These are phyloP conservation scores for Gymnopus androsaceus DNA, from an alignment of 1,284 basidiomycete genomes.

Conservation along the genomic window DNA sequence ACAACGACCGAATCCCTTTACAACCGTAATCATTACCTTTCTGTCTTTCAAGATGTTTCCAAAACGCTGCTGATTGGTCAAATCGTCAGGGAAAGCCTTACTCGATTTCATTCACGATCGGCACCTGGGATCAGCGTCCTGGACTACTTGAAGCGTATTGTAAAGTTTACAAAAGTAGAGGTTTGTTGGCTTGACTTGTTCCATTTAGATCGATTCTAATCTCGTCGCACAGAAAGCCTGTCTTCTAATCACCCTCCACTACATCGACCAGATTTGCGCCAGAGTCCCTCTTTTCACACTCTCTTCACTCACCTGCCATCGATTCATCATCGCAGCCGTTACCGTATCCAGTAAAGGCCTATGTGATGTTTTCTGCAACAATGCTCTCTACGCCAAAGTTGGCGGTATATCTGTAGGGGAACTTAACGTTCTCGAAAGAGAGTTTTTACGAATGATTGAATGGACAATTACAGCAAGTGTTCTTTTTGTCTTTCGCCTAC, in stretches of 20 bases:
- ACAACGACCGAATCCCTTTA: conserved; percentile 92
- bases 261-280: conserved; percentile 92
- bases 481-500: conserved; percentile 26
- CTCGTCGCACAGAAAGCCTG: conserved; percentile 85
- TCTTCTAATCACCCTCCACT: conserved; percentile 86
- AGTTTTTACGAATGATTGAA: conserved; percentile 87
- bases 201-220: conserved; percentile 7
- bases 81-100: conserved; percentile 70
- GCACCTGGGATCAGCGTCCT: conserved; percentile 82
- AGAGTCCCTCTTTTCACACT: conserved; percentile 86
- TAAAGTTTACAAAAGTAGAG: conserved; percentile 91
- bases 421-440: conserved; percentile 89
- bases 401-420: conserved; percentile 89
- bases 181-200: conserved; percentile 42
- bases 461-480: conserved; percentile 88
- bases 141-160: conserved; percentile 90
- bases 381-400: conserved; percentile 90
- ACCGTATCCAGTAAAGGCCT: conserved; percentile 88
- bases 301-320: conserved; percentile 92
- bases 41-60: conserved; percentile 12
- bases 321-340: conserved; percentile 90
- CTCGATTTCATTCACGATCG: conserved; percentile 91
- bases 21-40: conserved; percentile 59
- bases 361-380: conserved; percentile 92
- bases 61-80: conserved; percentile 12